Evolutionary conservation across 345 rosid species (phyloP), one percentile per base, ranked within the genome.

Genomic region (Citrus unshiu): DNA sequence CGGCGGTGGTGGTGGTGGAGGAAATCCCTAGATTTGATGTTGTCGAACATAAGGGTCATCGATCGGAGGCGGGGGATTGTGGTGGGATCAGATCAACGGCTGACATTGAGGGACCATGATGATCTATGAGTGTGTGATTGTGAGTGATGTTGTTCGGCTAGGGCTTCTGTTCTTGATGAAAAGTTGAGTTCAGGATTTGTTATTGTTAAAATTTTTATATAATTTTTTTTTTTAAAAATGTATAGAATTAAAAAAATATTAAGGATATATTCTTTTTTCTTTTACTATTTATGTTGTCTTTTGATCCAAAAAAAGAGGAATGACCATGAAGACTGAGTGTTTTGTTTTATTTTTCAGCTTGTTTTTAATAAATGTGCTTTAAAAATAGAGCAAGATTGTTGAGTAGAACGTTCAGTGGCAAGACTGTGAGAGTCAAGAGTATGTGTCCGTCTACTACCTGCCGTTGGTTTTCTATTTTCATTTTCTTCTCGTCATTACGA

Each of bases 21-120:
- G 81, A 82, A 84, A 86, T 16, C 87, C 86, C 87, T 82, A 85
- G 77, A 78, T 81, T 74, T 78, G 86, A 30, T 25, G n/a, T 64
- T 25, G 32, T 72, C 58, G 90, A 79, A 75, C 78, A 78, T 73
- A 79, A 81, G 88, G 84, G 73, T 80, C 85, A 82, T 83, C 76
- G 86, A 76, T 54, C 71, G 65, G 51, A 46, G 51, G 51, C 1
- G 40, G 9, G 73, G 46, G 77, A 70, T 80, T 6, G 56, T 22
- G 14, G 2, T 54, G 25, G 22, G 71, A 54, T 3, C 69, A 13
- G 73, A 86, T 84, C 87, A 82, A 90, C 90, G 91, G 91, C 84
- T 82, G 49, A 29, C 86, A 87, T 85, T 72, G 79, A 82, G 62
- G 75, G 60, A 74, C 37, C 82, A 84, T 74, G 35, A 73, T 29